Percentiles rank a stretch among this genome's conserved stretches.
phyloP scores from a whole-genome alignment of 2,329 filamentous ascomycete species.

The Malbranchea cinnamomea region DNA sequence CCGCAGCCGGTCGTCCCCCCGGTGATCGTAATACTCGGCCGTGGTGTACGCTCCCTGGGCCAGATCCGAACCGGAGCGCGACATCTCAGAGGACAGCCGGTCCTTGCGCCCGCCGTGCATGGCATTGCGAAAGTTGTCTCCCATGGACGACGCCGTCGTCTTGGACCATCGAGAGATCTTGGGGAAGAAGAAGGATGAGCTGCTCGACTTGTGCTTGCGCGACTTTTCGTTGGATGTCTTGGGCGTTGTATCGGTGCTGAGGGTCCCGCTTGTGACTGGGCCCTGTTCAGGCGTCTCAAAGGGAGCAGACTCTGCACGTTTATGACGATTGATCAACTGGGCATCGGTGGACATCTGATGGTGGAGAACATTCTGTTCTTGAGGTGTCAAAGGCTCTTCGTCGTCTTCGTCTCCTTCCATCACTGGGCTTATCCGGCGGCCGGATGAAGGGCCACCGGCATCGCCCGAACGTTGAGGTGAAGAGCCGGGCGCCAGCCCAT shows the following conservation, averaged over 20 bases:
- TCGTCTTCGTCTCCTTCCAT: constrained; percentile 69
- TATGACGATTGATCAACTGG: constrained; percentile 29
- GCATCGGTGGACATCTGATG: constrained; percentile 46
- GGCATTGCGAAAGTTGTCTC: constrained; percentile 59
- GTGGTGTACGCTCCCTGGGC: constrained; percentile 44
- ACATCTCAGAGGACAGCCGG: constrained; percentile 48
- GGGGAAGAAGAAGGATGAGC: constrained; percentile 65
- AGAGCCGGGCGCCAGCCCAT: constrained; percentile 36
- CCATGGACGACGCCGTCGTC: constrained; percentile 79
- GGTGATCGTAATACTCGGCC: constrained; percentile 31
- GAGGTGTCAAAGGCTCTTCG: constrained; percentile 34
- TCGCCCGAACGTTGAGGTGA: no score
- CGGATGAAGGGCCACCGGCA: no score
- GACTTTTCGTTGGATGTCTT: constrained; percentile 48
- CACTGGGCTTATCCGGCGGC: constrained; percentile 80
- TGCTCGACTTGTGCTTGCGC: constrained; percentile 78
- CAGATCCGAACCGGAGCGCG: constrained; percentile 63
- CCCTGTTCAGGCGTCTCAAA: constrained; percentile 31
- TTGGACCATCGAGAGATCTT: constrained; percentile 97
- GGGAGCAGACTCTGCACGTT: constrained; percentile 28
- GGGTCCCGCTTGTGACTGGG: constrained; percentile 28
- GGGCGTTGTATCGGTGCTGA: constrained; percentile 69
- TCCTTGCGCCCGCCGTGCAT: constrained; percentile 37
- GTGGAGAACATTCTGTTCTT: constrained; percentile 36
- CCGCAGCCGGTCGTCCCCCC: constrained; percentile 30